Base-by-base conservation (phyloP, 1,284 basidiomycete genomes). In the Thecaphora thlaspeos region DNA sequence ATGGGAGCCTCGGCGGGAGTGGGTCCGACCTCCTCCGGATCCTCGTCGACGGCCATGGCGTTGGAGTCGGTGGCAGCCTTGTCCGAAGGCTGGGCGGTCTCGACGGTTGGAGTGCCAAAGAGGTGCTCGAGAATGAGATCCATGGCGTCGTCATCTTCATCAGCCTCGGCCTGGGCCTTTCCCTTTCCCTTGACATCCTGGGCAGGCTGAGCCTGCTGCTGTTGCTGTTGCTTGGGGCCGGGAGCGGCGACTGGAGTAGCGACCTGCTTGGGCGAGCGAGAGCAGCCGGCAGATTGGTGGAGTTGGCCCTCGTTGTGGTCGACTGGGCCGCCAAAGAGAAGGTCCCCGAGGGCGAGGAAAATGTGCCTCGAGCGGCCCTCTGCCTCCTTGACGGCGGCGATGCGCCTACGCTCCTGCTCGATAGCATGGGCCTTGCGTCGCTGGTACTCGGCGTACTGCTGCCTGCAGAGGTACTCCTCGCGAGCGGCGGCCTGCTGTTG, bases 401-500 rank as follows among this genome's bases (percentile, higher is more conserved):
- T 58, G 38, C 58, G 51, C 43, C 61, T 50, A 14, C 58, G 51
- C 38, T 66, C 62, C 48, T 56, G 61, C 47, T 61, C 53, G 42
- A 61, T 61, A 15, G 58, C 58, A 18, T 48, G 50, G 32, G 58
- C 55, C 51, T 61, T 61, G 38, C 62, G 51, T 15, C 58, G 58
- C 55, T 61, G 62, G 45, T 66, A 61, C 43, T 66, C 62, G 34
- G 48, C 51, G 43, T 60, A 60, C 49, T 58, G 62, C 46, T 52
- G 51, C 40, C 58, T 40, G 38, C 38, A 54, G 12, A 49, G 56
- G 32, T 50, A 42, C 19, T 53, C 56, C 12, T 34, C 32, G 32
- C 32, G 32, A 15, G 32, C 32, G 32, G 32, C 32, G n/a, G n/a
- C n/a, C n/a, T n/a, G n/a, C n/a, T n/a, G n/a, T n/a, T n/a, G n/a